These are phyloP conservation scores for Penicillium hesseltinei DNA, from an alignment of 2,329 filamentous ascomycete species.

Conservation along the genomic window DNA sequence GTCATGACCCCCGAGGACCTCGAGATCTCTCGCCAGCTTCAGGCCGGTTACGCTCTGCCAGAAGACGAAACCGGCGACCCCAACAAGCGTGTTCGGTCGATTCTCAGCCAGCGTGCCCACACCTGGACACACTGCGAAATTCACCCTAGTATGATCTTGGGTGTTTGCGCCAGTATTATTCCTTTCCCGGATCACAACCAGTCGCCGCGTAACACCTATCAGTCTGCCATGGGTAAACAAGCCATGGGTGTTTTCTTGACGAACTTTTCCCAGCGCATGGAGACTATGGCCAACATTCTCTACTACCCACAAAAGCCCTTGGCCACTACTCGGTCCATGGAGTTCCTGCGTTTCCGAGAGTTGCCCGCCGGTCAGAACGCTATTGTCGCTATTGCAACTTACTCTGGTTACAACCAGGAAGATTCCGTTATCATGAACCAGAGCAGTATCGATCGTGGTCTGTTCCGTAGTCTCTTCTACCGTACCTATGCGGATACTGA, in stretches of 20 bases:
- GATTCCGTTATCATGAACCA: constrained; percentile 99
- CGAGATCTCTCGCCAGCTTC: constrained; percentile 70
- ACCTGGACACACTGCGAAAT: constrained; percentile 99
- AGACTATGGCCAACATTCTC: constrained; percentile 98
- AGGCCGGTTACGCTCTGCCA: constrained; percentile 60
- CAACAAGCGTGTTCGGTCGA: constrained; percentile 83
- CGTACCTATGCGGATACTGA: constrained; percentile 95
- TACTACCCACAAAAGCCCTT: constrained; percentile 99
- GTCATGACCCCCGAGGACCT: constrained; percentile 97
- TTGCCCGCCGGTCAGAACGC: constrained; percentile 95
- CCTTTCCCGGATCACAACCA: constrained; percentile 98
- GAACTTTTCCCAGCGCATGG: constrained; percentile 95
- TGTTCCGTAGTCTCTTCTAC: constrained; percentile 98
- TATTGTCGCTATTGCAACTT: constrained; percentile 95
- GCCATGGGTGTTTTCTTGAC: constrained; percentile 99
- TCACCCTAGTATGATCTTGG: constrained; percentile 97
- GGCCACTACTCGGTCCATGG: constrained; percentile 95
- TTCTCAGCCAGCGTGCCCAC: constrained; percentile 81
- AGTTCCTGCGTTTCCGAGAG: constrained; percentile 97
- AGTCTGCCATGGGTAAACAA: constrained; percentile 99
- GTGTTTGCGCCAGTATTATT: constrained; percentile 98
- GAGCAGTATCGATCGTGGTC: constrained; percentile 93
- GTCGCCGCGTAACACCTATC: constrained; percentile 98
- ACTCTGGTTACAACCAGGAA: constrained; percentile 99
- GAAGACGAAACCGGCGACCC: constrained; percentile 68